Evolutionary conservation across 495 filamentous ascomycete species (phyloP).

Genomic region (Achaetomiella virescens): DNA sequence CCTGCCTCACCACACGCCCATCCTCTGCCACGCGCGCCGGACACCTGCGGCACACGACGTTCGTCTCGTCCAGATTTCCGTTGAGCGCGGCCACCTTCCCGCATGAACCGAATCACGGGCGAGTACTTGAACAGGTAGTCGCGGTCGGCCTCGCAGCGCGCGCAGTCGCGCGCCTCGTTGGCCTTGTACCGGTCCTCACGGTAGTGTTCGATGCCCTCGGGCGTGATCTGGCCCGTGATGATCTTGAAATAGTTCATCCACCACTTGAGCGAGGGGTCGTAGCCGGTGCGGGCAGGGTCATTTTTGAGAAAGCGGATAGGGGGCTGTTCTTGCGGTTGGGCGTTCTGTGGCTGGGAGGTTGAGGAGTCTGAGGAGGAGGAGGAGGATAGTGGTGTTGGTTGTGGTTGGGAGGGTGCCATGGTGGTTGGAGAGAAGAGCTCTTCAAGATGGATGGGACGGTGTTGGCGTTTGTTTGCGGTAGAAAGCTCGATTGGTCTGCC

Average conservation of each 20-base stretch:
- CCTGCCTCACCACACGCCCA: conserved; percentile 38
- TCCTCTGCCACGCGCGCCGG: conserved; percentile 42
- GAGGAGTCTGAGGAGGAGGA: conserved; percentile 2
- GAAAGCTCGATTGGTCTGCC: too few species aligned
- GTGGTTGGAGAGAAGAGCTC: too few species aligned
- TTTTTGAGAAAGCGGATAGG: conserved; percentile 36
- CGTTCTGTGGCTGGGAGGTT: conserved; percentile 5
- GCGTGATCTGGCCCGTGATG: conserved; percentile 62
- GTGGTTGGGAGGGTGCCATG: conserved; percentile 2
- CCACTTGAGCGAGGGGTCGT: conserved; percentile 55
- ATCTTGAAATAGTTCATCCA: conserved; percentile 79
- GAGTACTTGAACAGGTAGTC: conserved; percentile 77
- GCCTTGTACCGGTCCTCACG: conserved; percentile 59
- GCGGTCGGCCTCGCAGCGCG: conserved; percentile 67
- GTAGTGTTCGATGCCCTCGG: conserved; percentile 63
- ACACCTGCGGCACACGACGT: conserved; percentile 79
- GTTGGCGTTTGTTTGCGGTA: too few species aligned
- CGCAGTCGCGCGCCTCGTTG: conserved; percentile 66
- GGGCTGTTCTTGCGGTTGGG: conserved; percentile 10
- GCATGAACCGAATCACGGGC: conserved; percentile 79
- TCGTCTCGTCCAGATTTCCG: conserved; percentile 61
- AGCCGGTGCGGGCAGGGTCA: conserved; percentile 50
- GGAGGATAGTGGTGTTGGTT: conserved; percentile 1
- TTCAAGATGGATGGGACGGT: too few species aligned
- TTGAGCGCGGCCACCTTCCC: conserved; percentile 69